Conservation (phyloP, 306 rosid species). For the Quercus variabilis region DNA sequence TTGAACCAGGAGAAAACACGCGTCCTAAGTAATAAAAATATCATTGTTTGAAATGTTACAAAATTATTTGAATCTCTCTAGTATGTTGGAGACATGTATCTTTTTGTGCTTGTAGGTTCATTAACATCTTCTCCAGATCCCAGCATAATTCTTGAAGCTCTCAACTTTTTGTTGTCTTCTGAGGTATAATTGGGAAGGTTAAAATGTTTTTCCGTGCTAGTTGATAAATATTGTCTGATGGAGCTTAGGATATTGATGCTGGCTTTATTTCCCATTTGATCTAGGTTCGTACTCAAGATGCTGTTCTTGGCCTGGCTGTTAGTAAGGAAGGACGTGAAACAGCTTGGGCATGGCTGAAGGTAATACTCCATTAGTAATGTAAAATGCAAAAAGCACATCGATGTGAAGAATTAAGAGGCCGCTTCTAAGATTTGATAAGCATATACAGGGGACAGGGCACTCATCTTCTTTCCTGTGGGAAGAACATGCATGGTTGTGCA, state of each 20-base stretch:
- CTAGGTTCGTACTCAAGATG: constrained; percentile 91
- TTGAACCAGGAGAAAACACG: constrained; percentile 87
- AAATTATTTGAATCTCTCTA: not conserved
- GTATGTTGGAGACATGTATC: not conserved
- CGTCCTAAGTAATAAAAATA: constrained; percentile 55
- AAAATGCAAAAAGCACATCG: constrained; percentile 1
- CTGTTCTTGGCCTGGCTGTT: constrained; percentile 60
- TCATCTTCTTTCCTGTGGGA: not conserved
- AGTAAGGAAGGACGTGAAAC: constrained; percentile 65
- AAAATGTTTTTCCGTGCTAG: not conserved
- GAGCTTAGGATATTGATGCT: constrained; percentile 26
- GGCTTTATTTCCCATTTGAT: constrained; percentile 7
- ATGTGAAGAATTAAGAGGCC: not conserved
- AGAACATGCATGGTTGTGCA: not conserved
- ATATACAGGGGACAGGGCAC: not conserved
- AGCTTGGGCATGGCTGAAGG: constrained; percentile 91
- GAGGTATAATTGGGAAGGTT: constrained; percentile 25
- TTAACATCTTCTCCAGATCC: constrained; percentile 43
- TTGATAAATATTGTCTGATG: constrained; percentile 8
- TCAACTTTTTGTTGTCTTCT: constrained; percentile 40
- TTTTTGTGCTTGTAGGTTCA: constrained; percentile 25
- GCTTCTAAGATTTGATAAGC: not conserved
- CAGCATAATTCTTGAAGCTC: constrained; percentile 43
- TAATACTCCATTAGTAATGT: constrained; percentile 22
- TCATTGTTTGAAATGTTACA: not conserved